A percentile compares a stretch with the other conserved stretches of the same genome.
These are phyloP conservation scores for Penicillium sp. DNA, from an alignment of 2,329 filamentous ascomycete genomes.

Conservation along the genomic window DNA sequence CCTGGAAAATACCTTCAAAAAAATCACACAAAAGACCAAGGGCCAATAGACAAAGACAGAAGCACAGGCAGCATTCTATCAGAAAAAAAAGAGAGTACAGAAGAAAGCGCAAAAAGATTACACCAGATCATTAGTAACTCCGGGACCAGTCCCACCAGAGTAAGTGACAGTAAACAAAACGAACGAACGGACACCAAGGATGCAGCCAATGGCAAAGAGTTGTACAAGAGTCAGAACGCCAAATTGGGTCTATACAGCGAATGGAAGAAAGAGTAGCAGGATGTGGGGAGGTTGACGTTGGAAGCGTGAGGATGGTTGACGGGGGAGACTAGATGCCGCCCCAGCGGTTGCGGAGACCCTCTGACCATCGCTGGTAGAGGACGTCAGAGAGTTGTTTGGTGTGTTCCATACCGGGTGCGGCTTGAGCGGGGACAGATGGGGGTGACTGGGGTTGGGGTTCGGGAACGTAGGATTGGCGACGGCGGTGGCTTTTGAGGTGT, in stretches of 20 bases:
- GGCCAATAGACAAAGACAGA: slow-evolving; percentile 8
- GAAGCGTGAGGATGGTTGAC: background rate
- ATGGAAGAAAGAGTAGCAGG: slow-evolving; percentile 11
- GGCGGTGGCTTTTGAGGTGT: slow-evolving; percentile 74
- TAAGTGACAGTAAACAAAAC: slow-evolving; percentile 8
- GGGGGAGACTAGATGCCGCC: slow-evolving; percentile 32
- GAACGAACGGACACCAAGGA: slow-evolving; percentile 26
- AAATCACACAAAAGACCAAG: background rate
- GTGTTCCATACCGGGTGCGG: slow-evolving; percentile 80
- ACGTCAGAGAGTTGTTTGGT: slow-evolving; percentile 85
- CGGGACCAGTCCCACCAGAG: slow-evolving; percentile 16
- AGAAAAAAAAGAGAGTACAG: slow-evolving; percentile 13
- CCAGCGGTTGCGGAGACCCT: slow-evolving; percentile 74
- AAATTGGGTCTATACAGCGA: slow-evolving; percentile 31
- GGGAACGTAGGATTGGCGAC: slow-evolving; percentile 53
- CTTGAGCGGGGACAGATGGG: slow-evolving; percentile 51
- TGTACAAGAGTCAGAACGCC: slow-evolving; percentile 26
- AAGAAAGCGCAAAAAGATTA: slow-evolving; percentile 19
- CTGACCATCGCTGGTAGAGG: slow-evolving; percentile 85
- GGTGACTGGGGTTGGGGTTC: slow-evolving; percentile 41
- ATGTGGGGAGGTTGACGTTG: background rate
- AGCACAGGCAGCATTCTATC: slow-evolving; percentile 7
- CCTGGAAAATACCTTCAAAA: background rate
- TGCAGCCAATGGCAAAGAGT: slow-evolving; percentile 22
- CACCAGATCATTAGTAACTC: slow-evolving; percentile 25